Conservation (phyloP, 2,329 filamentous ascomycete species). For the Kalmusia sp. region DNA sequence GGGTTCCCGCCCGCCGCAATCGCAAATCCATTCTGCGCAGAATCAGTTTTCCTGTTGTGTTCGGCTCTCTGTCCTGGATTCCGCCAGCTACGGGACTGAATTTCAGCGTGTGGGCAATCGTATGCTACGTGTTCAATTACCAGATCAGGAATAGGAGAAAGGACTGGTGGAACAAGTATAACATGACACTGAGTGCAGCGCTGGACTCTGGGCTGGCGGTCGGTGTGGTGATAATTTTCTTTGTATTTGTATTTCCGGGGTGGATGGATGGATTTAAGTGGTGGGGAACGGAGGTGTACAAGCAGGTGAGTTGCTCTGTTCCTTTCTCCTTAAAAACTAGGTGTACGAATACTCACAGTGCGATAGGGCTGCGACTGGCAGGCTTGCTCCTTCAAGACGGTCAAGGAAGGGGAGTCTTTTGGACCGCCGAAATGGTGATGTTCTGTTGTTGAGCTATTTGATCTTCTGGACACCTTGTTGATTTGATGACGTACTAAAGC, state of each 20-base stretch:
- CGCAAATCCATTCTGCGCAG: conserved; percentile 71
- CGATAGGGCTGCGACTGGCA: conserved; percentile 78
- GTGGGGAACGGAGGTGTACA: conserved; percentile 91
- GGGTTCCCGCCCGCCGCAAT: conserved; percentile 68
- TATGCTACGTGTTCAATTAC: conserved; percentile 86
- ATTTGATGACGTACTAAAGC: too few relatives aligned
- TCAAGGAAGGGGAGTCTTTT: conserved; percentile 51
- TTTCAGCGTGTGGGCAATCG: conserved; percentile 84
- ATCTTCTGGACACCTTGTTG: too few relatives aligned
- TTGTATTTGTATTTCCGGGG: conserved; percentile 83
- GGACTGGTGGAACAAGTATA: conserved; percentile 91
- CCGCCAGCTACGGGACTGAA: conserved; percentile 84
- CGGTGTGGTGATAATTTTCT: conserved; percentile 83
- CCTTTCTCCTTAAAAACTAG: neutral
- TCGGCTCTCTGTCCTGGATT: conserved; percentile 85
- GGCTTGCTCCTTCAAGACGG: conserved; percentile 73
- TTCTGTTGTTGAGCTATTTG: too few relatives aligned
- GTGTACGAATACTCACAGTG: conserved; percentile 14
- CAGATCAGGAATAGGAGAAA: conserved; percentile 71
- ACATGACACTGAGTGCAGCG: conserved; percentile 85
- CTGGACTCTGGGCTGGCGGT: conserved; percentile 84
- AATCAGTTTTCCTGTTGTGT: conserved; percentile 82
- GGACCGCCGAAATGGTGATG: conserved; percentile 53
- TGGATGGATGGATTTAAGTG: conserved; percentile 76
- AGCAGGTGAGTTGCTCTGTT: conserved; percentile 55